These are phyloP conservation scores for Acacia melanoxylon DNA, from an alignment of 306 rosid species.

Conservation along the genomic window DNA sequence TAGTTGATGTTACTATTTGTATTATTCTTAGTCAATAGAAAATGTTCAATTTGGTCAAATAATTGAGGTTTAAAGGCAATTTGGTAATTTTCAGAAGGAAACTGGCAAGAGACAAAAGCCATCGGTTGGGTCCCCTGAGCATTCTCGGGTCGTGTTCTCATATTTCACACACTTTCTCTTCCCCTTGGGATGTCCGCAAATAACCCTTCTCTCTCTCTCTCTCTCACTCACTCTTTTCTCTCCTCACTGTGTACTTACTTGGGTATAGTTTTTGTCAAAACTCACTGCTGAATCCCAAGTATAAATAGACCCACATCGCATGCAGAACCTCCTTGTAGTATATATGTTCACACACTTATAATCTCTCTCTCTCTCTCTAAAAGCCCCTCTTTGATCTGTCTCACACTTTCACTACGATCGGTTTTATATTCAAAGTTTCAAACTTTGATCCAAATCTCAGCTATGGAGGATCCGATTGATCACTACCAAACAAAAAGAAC, in stretches of 20 bases:
- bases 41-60: slow-evolving; percentile 27
- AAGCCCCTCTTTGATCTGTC: slow-evolving; percentile 14
- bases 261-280: slow-evolving; percentile 28
- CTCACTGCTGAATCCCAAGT: slow-evolving; percentile 32
- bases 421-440: background rate
- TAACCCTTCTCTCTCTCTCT: background rate
- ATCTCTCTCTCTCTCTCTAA: background rate
- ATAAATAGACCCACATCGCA: slow-evolving; percentile 68
- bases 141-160: slow-evolving; percentile 71
- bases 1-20: slow-evolving; percentile 20
- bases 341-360: background rate
- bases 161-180: slow-evolving; percentile 59
- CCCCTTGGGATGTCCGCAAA: slow-evolving; percentile 52
- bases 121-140: slow-evolving; percentile 53
- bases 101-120: slow-evolving; percentile 44
- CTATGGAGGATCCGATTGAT: slow-evolving; percentile 47
- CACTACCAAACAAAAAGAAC: slow-evolving; percentile 46
- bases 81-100: slow-evolving; percentile 32
- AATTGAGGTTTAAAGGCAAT: slow-evolving; percentile 28
- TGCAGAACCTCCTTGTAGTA: slow-evolving; percentile 58
- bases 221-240: background rate
- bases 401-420: slow-evolving; percentile 31
- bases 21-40: background rate
- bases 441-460: background rate
- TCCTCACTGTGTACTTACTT: slow-evolving; percentile 24